Evolutionary conservation across 306 rosid species (phyloP).

Genomic region (Echinosophora koreensis): DNA sequence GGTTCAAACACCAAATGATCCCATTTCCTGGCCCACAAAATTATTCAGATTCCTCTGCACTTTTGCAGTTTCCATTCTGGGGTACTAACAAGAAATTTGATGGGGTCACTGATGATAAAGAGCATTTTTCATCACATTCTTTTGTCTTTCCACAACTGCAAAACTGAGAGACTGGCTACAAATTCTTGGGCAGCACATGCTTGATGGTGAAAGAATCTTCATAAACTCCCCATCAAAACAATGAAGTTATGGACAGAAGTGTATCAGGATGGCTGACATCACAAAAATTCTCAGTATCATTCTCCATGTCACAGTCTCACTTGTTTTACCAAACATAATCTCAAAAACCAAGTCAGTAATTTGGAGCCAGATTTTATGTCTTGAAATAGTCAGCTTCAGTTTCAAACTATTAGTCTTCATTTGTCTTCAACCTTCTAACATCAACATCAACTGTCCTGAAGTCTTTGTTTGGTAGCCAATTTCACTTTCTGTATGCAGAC

Average conservation of each 20-base stretch:
- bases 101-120: conserved; percentile 18
- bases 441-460: conserved; percentile 48
- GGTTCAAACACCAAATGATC: conserved; percentile 40
- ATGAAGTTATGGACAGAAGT: neutral
- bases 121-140: conserved; percentile 29
- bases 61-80: conserved; percentile 33
- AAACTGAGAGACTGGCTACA: conserved; percentile 42
- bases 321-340: conserved; percentile 30
- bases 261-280: neutral
- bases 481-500: conserved; percentile 46
- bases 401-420: conserved; percentile 45
- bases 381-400: conserved; percentile 41
- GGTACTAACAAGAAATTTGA: conserved; percentile 32
- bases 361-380: conserved; percentile 41
- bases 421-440: conserved; percentile 48
- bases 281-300: neutral
- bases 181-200: conserved; percentile 41
- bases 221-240: conserved; percentile 10
- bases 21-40: conserved; percentile 43
- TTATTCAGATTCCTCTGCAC: conserved; percentile 47
- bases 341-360: conserved; percentile 36
- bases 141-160: conserved; percentile 41
- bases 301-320: conserved; percentile 40
- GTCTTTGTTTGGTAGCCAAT: conserved; percentile 46
- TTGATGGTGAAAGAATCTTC: conserved; percentile 36